Conservation (phyloP, 495 filamentous ascomycete species). For the Haplographium delicatum region DNA sequence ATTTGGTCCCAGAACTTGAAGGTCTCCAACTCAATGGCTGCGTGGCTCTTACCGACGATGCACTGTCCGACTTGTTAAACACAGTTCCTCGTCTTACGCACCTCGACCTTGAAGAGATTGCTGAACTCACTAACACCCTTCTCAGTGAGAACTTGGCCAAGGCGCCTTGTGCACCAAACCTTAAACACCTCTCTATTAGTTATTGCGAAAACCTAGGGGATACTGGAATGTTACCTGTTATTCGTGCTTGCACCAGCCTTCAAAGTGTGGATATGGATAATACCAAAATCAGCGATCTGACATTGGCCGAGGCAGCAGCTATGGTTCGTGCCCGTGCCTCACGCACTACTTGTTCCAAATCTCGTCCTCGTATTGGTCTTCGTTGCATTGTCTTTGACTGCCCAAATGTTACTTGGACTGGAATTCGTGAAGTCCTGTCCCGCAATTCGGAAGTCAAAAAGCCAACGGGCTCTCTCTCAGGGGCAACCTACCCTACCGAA, state of each 20-base stretch:
- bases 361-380: slow-evolving; percentile 55
- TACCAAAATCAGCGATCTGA: slow-evolving; percentile 80
- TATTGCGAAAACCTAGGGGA: slow-evolving; percentile 87
- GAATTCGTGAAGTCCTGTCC: slow-evolving; percentile 77
- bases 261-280: slow-evolving; percentile 85
- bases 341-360: slow-evolving; percentile 34
- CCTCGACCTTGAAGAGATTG: slow-evolving; percentile 84
- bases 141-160: slow-evolving; percentile 66
- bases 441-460: slow-evolving; percentile 66
- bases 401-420: slow-evolving; percentile 85
- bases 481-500: slow-evolving; percentile 54
- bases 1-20: slow-evolving; percentile 74
- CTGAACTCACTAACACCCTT: slow-evolving; percentile 65
- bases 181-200: slow-evolving; percentile 82
- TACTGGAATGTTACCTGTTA: slow-evolving; percentile 73
- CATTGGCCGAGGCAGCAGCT: slow-evolving; percentile 79
- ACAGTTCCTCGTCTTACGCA: slow-evolving; percentile 74
- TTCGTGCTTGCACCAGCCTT: slow-evolving; percentile 68
- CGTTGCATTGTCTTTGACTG: slow-evolving; percentile 88
- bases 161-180: slow-evolving; percentile 59
- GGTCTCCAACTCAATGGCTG: slow-evolving; percentile 77
- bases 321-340: slow-evolving; percentile 62
- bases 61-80: slow-evolving; percentile 65
- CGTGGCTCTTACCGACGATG: slow-evolving; percentile 62
- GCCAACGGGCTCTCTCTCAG: slow-evolving; percentile 23